Evolutionary conservation across 805 yeast species (phyloP).

Genomic region (Starmerella bombi): DNA sequence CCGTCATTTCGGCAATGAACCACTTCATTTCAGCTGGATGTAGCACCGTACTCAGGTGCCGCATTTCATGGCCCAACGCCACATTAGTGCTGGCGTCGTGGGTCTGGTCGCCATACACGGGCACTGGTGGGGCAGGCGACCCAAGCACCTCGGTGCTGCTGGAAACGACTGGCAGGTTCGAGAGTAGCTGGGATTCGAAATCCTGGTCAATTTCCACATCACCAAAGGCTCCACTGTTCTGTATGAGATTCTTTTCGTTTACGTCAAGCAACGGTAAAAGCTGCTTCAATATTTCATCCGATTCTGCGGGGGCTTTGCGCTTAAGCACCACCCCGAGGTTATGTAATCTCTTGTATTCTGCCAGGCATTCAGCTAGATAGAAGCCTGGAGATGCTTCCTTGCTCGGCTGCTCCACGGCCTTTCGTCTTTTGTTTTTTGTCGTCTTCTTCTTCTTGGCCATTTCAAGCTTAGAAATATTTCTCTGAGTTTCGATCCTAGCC

Average conservation of each 20-base stretch:
- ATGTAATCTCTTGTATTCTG: neutral
- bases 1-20: slow-evolving; percentile 15
- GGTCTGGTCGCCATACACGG: slow-evolving; percentile 3
- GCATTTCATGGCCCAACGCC: slow-evolving; percentile 15
- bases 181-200: neutral
- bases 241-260: neutral
- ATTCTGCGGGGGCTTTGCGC: neutral
- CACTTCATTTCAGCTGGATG: slow-evolving; percentile 18
- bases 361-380: neutral
- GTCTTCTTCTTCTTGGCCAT: slow-evolving; percentile 1
- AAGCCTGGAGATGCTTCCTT: neutral
- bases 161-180: neutral
- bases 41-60: slow-evolving; percentile 18
- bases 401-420: neutral
- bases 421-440: neutral
- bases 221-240: slow-evolving; percentile 15
- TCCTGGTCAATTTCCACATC: slow-evolving; percentile 11
- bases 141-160: neutral
- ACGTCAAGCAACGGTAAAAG: neutral
- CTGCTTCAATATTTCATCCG: neutral
- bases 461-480: neutral
- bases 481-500: too few relatives aligned
- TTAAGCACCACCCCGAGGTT: neutral
- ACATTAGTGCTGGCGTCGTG: slow-evolving; percentile 5
- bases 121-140: slow-evolving; percentile 15